Evolutionary conservation across 2,329 filamentous ascomycete species (phyloP), one percentile per base, ranked within the genome.

Genomic region (Paracoccidioides lutzii): DNA sequence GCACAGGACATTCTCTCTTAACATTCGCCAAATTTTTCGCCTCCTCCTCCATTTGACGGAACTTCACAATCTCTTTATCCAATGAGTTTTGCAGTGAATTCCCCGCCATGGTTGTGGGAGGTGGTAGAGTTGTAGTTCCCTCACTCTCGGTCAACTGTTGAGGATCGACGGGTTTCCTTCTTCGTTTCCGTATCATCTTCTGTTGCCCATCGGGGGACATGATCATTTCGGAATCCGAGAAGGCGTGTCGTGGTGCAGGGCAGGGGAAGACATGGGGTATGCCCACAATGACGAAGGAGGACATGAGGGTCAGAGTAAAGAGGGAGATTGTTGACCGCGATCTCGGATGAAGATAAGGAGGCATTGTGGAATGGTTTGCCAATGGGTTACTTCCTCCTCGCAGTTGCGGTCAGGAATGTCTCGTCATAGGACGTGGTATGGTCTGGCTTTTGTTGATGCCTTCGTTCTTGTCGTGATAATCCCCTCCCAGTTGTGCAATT

Each of bases 301-400:
- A 84, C 59, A 88, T 79, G 55, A 97, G 81, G 0, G 91, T 97
- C n/a, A 87, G 88, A 52, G 89, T 90, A 75, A 98, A 98, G 58
- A 98, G 84, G 48, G 90, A 93, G 56, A 87, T 90, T 64, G 93
- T 98, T 75, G 89, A 88, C 65, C 88, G 85, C 63, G 91, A 97
- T 71, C 90, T 85, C 38, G 93, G 93, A 71, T 98, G 93, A 44
- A 98, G 83, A 73, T 91, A 76, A 43, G 82, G 87, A 65, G 88
- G 84, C 87, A 93, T 93, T 69, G 67, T 53, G 58, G 30, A 57
- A 54, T 48, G 53, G 56, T 54, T 46, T 32, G 10, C 12, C 30
- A 45, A 46, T 46, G 30, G 30, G 44, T n/a, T 33, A 46, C 7
- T 46, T 22, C 49, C 35, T 42, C 49, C 37, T 41, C 28, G 35